Evolutionary conservation across 306 rosid species (phyloP).

Genomic region (Astragalus membranaceus): DNA sequence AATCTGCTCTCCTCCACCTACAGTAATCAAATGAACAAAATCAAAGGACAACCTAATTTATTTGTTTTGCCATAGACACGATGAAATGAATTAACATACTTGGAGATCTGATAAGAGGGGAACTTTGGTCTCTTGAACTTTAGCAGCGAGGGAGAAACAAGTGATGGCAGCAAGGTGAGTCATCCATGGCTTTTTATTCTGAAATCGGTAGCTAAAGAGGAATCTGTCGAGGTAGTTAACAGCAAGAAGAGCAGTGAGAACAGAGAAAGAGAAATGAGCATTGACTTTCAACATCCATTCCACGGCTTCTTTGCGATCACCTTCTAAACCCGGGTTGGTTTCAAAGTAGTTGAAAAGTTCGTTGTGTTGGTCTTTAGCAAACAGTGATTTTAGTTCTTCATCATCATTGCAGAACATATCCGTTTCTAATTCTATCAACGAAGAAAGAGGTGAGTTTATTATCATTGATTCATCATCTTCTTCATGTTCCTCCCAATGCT

Average conservation of each 20-base stretch:
- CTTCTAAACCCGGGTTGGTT: conserved; percentile 19
- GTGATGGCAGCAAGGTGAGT: conserved; percentile 75
- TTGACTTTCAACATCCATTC: conserved; percentile 72
- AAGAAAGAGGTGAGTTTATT: conserved; percentile 2
- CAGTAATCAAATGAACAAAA: background rate
- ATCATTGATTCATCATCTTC: conserved; percentile 21
- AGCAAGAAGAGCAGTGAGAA: conserved; percentile 72
- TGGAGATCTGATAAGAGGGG: conserved; percentile 74
- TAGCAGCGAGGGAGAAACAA: conserved; percentile 84
- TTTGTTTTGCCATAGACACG: background rate
- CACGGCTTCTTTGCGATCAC: conserved; percentile 48
- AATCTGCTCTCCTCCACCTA: conserved; percentile 67
- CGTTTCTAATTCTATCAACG: conserved; percentile 45
- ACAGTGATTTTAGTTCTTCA: conserved; percentile 55
- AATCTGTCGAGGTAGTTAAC: conserved; percentile 75
- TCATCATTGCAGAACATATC: conserved; percentile 76
- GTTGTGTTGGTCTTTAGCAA: conserved; percentile 42
- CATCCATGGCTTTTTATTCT: conserved; percentile 82
- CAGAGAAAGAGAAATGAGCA: conserved; percentile 58
- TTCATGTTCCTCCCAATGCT: conserved; percentile 45
- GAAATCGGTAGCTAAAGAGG: conserved; percentile 37
- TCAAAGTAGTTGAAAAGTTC: conserved; percentile 20
- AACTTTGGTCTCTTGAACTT: conserved; percentile 80
- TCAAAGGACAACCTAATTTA: background rate
- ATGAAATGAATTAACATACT: conserved; percentile 23